phyloP scores from a whole-genome alignment of 495 filamentous ascomycete species.

The Paragyromitra xinjiangensis region DNA sequence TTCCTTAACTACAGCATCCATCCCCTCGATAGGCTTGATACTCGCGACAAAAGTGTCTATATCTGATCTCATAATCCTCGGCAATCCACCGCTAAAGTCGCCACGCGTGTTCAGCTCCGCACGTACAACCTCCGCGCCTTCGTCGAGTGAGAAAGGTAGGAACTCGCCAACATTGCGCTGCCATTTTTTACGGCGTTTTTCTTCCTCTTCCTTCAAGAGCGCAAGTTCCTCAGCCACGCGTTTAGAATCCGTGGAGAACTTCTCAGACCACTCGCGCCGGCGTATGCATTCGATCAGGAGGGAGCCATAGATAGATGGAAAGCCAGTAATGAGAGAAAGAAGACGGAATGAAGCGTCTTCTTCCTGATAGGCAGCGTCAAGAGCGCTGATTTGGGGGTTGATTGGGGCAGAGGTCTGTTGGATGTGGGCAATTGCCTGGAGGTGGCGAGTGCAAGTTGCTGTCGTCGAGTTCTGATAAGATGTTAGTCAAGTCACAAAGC shows the following conservation, averaged over 20 bases:
- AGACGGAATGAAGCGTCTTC: constrained; percentile 77
- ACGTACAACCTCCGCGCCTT: constrained; percentile 68
- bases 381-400: constrained; percentile 71
- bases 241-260: constrained; percentile 82
- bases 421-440: constrained; percentile 81
- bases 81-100: constrained; percentile 69
- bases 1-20: constrained; percentile 63
- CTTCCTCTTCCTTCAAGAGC: constrained; percentile 86
- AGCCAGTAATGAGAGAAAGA: constrained; percentile 75
- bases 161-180: constrained; percentile 74
- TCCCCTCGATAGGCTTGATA: constrained; percentile 65
- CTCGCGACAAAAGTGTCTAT: constrained; percentile 71
- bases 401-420: constrained; percentile 75
- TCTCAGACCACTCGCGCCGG: constrained; percentile 88
- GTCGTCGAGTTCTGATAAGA: constrained; percentile 66
- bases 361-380: constrained; percentile 72
- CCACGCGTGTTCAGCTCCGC: constrained; percentile 86
- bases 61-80: constrained; percentile 69
- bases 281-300: constrained; percentile 84
- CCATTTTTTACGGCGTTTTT: constrained; percentile 88
- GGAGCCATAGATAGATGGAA: constrained; percentile 88
- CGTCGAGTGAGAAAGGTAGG: constrained; percentile 65
- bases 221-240: constrained; percentile 91
- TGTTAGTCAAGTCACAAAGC: not conserved
- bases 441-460: constrained; percentile 70